A percentile compares a stretch with the other conserved stretches of the same genome.
phyloP scores from a whole-genome alignment of 73 alveolate genomes.

The Stentor coeruleus region DNA sequence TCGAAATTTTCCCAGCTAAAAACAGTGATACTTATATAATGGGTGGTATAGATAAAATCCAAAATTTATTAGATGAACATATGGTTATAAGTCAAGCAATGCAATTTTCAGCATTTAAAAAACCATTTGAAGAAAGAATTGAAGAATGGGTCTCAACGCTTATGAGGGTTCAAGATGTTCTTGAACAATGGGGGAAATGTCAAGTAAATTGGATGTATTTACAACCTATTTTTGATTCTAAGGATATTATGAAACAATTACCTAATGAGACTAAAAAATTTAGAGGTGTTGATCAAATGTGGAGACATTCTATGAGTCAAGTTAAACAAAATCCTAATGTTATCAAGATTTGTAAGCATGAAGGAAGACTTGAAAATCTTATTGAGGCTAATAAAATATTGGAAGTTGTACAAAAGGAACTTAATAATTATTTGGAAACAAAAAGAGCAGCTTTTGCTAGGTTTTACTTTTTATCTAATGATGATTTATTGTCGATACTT shows the following conservation, averaged over 20 bases:
- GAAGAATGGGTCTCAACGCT: conserved; percentile 97
- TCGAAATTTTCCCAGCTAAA: conserved; percentile 57
- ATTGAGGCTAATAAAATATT: conserved; percentile 95
- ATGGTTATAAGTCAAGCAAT: conserved; percentile 97
- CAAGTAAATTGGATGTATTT: conserved; percentile 98
- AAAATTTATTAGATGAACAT: conserved; percentile 93
- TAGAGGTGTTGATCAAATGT: conserved; percentile 90
- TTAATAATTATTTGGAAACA: conserved; percentile 97
- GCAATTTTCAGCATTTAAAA: conserved; percentile 88
- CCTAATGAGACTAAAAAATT: not conserved
- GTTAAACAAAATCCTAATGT: conserved; percentile 86
- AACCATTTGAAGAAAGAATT: conserved; percentile 98
- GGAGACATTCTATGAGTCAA: conserved; percentile 97
- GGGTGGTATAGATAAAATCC: conserved; percentile 69
- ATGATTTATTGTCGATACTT: conserved; percentile 91
- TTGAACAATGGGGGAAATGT: conserved; percentile 99
- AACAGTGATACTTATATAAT: conserved; percentile 63
- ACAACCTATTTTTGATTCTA: conserved; percentile 99
- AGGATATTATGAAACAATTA: conserved; percentile 82
- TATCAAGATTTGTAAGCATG: conserved; percentile 81
- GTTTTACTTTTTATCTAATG: conserved; percentile 96
- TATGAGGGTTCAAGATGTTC: conserved; percentile 92
- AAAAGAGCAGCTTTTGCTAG: conserved; percentile 95
- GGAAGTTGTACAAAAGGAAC: conserved; percentile 92
- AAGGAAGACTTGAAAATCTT: conserved; percentile 96